Evolutionary conservation across 192 early-diverging fungal genomes (phyloP), one percentile per base, ranked within the genome.

Genomic region (Coemansia sp.): DNA sequence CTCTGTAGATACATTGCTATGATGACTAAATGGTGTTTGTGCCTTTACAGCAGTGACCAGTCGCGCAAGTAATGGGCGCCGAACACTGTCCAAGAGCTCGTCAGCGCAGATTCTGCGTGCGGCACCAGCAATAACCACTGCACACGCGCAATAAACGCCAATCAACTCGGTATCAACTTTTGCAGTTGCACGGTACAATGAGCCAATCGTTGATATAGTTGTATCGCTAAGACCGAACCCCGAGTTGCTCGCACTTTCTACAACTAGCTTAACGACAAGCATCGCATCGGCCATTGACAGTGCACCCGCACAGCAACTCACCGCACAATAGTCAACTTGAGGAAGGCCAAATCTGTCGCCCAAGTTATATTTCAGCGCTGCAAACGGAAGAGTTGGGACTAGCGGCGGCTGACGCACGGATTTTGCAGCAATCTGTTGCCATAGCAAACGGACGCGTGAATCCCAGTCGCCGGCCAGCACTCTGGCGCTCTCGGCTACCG

Each of bases 251-350:
- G n/a, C 54, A 25, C 58, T 25, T 8, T 62, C 58, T 14, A 37
- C 52, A 0, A 75, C 45, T 5, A 52, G 37, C 17, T 65, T 59
- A 35, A 61, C 56, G 2, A 75, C 19, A 21, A 57, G 14, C 60
- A 62, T 69, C 9, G 73, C 73, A 45, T 75, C 73, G 24, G 53
- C 60, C n/a, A 59, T 41, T 8, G 73, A 58, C 38, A 75, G 24
- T 24, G 9, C 54, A 35, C 21, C 24, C 23, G 45, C 17, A 25
- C 59, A 41, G 25, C 64, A 45, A 48, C 25, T 52, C 22, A 39
- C n/a, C 24, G 39, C 27, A 8, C 6, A 22, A 14, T 1, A 59
- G 25, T n/a, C 45, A 29, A 32, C 6, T 15, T 15, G n/a, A 11
- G 37, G 9, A 19, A 51, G 23, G 23, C 29, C 37, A 24, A n/a